Percentiles rank a stretch among this genome's conserved stretches.
phyloP scores from a whole-genome alignment of 345 rosid genomes.

The Aegle marmelos region DNA sequence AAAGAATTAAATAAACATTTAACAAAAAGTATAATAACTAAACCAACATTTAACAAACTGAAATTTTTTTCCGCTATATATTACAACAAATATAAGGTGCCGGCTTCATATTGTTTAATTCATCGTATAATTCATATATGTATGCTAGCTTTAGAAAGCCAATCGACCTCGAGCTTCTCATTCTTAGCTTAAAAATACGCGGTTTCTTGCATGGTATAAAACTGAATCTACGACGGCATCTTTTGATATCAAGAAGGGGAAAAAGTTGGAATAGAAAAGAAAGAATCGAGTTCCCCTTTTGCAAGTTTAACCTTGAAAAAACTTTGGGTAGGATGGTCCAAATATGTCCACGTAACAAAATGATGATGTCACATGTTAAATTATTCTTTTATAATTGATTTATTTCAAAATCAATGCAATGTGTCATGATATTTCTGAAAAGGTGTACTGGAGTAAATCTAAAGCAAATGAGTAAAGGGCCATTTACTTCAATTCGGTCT shows the following conservation, averaged over 20 bases:
- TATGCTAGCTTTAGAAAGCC: not conserved
- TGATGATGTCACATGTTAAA: not conserved
- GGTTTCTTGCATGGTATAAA: not conserved
- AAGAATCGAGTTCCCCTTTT: not conserved
- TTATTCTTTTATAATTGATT: no score
- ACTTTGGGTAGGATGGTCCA: not conserved
- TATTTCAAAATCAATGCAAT: no score
- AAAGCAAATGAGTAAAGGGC: not conserved
- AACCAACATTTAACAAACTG: fast-evolving
- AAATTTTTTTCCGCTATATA: no score
- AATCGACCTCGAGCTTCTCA: not conserved
- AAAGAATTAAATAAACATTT: fast-evolving
- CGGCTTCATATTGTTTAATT: not conserved
- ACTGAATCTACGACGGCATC: not conserved
- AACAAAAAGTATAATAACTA: no score
- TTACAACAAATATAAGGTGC: not conserved
- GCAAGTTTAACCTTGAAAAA: not conserved
- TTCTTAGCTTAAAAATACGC: not conserved
- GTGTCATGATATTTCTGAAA: not conserved
- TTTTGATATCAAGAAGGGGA: not conserved
- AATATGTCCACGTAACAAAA: not conserved
- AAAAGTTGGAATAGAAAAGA: not conserved
- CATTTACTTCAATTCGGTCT: not conserved
- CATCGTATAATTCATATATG: not conserved
- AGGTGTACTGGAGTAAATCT: not conserved